phyloP scores from a whole-genome alignment of 202 grass and related monocot species.

The Setaria viridis region DNA sequence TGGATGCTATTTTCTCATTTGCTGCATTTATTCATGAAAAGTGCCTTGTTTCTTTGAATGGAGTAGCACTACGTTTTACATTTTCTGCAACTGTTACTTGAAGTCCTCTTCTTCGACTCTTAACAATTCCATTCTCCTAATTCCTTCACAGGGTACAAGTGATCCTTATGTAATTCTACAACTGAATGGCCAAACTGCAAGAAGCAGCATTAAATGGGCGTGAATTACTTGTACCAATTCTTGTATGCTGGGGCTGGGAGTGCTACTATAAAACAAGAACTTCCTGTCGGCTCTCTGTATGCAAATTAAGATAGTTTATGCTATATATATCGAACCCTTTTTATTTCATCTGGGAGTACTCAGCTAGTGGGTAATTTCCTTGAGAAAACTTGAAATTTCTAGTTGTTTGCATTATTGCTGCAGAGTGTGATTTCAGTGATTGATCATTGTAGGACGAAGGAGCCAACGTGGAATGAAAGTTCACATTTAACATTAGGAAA shows the following conservation, averaged over 20 bases:
- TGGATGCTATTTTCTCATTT: background rate
- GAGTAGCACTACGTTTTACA: background rate
- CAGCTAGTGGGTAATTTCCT: constrained; percentile 4
- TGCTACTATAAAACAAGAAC: background rate
- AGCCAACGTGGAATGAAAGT: constrained; percentile 93
- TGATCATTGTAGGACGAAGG: constrained; percentile 70
- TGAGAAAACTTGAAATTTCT: constrained; percentile 27
- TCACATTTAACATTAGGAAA: constrained; percentile 75
- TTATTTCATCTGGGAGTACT: background rate
- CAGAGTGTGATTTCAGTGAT: constrained; percentile 45
- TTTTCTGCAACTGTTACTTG: background rate
- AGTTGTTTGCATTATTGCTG: constrained; percentile 30
- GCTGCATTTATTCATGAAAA: background rate
- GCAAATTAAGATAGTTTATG: constrained; percentile 21
- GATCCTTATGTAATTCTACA: constrained; percentile 92
- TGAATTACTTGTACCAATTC: constrained; percentile 57
- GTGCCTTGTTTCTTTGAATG: background rate
- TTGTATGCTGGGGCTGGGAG: constrained; percentile 18
- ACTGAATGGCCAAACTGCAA: constrained; percentile 75
- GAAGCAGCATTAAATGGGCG: constrained; percentile 97
- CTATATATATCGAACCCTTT: background rate
- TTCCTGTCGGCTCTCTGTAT: background rate
- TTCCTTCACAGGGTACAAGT: constrained; percentile 78
- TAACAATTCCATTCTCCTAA: constrained; percentile 2
- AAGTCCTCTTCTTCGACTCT: background rate